Evolutionary conservation across 306 rosid species (phyloP).

Genomic region (Dicorynia guianensis): DNA sequence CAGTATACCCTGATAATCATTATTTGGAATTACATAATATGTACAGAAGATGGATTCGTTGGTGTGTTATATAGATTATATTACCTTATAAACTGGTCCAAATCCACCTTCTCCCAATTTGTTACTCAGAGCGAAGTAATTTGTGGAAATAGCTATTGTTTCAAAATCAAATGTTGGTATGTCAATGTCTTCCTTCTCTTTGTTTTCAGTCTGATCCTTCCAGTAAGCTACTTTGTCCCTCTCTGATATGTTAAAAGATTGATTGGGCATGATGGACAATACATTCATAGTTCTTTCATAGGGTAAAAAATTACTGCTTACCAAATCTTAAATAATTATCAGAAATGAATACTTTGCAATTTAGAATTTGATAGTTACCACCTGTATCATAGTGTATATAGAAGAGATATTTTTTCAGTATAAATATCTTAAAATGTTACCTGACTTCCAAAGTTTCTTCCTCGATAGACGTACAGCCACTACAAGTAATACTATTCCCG

Average conservation of each 20-base stretch:
- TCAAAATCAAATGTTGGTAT: conserved; percentile 56
- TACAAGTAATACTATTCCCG: conserved; percentile 28
- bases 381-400: neutral
- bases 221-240: neutral
- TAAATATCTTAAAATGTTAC: conserved; percentile 15
- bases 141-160: conserved; percentile 52
- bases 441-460: conserved; percentile 32
- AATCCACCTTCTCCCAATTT: conserved; percentile 66
- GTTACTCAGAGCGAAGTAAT: conserved; percentile 47
- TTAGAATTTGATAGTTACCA: neutral
- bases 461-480: conserved; percentile 6
- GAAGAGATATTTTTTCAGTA: neutral
- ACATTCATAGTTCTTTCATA: neutral
- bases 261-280: conserved; percentile 2
- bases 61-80: neutral
- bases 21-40: neutral
- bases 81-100: conserved; percentile 67
- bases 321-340: neutral
- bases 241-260: conserved; percentile 28
- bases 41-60: conserved; percentile 13
- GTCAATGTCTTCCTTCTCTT: conserved; percentile 45
- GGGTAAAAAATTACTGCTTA: conserved; percentile 10
- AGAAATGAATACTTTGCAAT: neutral
- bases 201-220: conserved; percentile 28
- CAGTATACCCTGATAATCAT: conserved; percentile 59